phyloP scores from a whole-genome alignment of 352 stramenopile genomes.

The Pythium pyrilobum region DNA sequence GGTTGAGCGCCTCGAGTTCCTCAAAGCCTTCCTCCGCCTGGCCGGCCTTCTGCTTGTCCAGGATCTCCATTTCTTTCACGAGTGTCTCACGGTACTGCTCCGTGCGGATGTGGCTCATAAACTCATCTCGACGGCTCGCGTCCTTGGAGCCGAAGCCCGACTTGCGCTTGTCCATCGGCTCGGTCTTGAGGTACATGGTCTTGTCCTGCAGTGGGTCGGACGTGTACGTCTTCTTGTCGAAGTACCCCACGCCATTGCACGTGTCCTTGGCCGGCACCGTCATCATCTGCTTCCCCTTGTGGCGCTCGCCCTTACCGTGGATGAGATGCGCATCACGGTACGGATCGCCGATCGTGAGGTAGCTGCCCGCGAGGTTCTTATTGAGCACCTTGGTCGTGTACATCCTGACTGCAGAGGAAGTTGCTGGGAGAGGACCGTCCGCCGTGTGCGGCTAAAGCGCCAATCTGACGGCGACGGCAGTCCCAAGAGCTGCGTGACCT shows the following conservation, averaged over 20 bases:
- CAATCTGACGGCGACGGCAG: conserved; percentile 6
- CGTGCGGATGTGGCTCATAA: conserved; percentile 87
- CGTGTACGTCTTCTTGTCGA: conserved; percentile 81
- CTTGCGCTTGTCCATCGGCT: conserved; percentile 85
- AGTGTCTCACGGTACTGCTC: conserved; percentile 88
- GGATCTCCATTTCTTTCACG: conserved; percentile 76
- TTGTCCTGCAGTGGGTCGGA: conserved; percentile 85
- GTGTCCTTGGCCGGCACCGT: conserved; percentile 69
- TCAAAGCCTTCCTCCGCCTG: conserved; percentile 33
- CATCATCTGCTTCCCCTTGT: conserved; percentile 76
- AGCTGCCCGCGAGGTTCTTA: conserved; percentile 78
- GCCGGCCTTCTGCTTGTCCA: conserved; percentile 63
- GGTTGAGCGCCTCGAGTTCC: conserved; percentile 36
- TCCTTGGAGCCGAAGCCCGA: conserved; percentile 89
- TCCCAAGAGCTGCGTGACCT: too few species aligned
- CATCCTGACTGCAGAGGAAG: conserved; percentile 24
- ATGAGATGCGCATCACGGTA: conserved; percentile 71
- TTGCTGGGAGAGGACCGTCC: background rate
- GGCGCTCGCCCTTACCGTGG: conserved; percentile 59
- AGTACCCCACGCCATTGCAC: conserved; percentile 81
- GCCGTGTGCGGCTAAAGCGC: conserved; percentile 1
- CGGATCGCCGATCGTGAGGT: conserved; percentile 71
- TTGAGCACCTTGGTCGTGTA: conserved; percentile 78
- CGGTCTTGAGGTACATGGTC: conserved; percentile 83
- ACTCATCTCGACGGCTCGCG: conserved; percentile 86